A percentile compares a stretch with the other conserved stretches of the same genome.
Evolutionary conservation across 2,329 filamentous ascomycete genomes (phyloP).

Genomic region (Aspergillus felis): DNA sequence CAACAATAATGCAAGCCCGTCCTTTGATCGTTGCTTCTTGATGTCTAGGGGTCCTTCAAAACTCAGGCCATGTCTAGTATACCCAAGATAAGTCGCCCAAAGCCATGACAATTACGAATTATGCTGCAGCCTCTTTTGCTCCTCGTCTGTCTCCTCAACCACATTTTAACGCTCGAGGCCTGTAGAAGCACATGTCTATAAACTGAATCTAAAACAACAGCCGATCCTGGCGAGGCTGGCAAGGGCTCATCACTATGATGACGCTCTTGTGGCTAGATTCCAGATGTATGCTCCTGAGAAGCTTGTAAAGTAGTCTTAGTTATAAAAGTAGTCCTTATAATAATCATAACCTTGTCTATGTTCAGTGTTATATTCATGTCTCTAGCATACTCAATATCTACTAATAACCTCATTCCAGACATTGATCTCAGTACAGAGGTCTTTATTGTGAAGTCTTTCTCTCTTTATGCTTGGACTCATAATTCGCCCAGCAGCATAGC

Average conservation of each 20-base stretch:
- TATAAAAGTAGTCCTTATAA: constrained; percentile 26
- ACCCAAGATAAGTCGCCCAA: background rate
- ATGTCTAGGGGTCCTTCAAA: background rate
- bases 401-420: constrained; percentile 18
- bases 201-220: background rate
- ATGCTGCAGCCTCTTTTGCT: no score
- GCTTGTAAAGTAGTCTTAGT: constrained; percentile 21
- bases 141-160: no score
- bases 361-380: constrained; percentile 28
- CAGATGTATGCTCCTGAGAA: constrained; percentile 27
- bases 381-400: constrained; percentile 26
- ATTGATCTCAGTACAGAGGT: constrained; percentile 28
- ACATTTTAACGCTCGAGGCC: no score
- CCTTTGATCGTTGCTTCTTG: background rate
- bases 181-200: no score
- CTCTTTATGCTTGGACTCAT: constrained; percentile 38
- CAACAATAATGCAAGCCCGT: background rate
- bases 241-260: constrained; percentile 18
- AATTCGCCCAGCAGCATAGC: constrained; percentile 36
- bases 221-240: background rate
- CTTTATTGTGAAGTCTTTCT: constrained; percentile 29
- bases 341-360: constrained; percentile 21
- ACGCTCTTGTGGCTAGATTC: constrained; percentile 32
- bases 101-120: background rate
- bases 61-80: background rate